A percentile compares a stretch with the other conserved stretches of the same genome.
Conservation (phyloP, 768 basidiomycete species). For the Calvatia gigantea region DNA sequence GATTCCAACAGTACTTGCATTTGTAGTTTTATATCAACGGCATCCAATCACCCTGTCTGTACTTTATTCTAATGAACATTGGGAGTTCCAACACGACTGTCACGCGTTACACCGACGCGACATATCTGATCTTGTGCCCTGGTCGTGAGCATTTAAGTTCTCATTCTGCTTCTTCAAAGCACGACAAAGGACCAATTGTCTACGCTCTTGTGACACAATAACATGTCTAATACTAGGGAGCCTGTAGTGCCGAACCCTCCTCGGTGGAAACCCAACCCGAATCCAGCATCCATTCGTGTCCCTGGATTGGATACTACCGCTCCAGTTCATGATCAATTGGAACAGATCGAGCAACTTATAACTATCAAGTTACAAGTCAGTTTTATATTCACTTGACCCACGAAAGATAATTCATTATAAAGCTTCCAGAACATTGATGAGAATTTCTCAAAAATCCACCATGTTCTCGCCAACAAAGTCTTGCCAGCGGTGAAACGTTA, state of each 20-base stretch:
- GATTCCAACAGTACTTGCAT: too few species aligned
- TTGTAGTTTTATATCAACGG: too few species aligned
- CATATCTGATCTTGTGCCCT: too few species aligned
- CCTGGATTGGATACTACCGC: slow-evolving; percentile 72
- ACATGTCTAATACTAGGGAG: slow-evolving; percentile 24
- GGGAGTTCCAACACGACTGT: too few species aligned
- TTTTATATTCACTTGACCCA: neutral
- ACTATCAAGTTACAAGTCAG: slow-evolving; percentile 85
- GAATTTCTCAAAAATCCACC: slow-evolving; percentile 88
- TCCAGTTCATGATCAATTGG: slow-evolving; percentile 76
- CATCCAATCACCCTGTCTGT: too few species aligned
- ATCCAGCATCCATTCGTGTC: slow-evolving; percentile 62
- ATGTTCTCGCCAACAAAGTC: slow-evolving; percentile 73
- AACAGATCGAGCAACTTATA: slow-evolving; percentile 94
- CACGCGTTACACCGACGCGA: neutral
- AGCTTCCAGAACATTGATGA: slow-evolving; percentile 80
- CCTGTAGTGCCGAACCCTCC: slow-evolving; percentile 57
- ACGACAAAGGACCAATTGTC: neutral
- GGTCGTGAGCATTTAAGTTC: neutral
- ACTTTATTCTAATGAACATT: too few species aligned
- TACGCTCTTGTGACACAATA: neutral
- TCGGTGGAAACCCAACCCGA: slow-evolving; percentile 62
- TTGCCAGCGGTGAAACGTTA: slow-evolving; percentile 90
- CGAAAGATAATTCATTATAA: neutral
- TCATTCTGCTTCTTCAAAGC: neutral